Evolutionary conservation across 331 rosid genomes (phyloP).

Genomic region (Rhamnella rubrinervis): DNA sequence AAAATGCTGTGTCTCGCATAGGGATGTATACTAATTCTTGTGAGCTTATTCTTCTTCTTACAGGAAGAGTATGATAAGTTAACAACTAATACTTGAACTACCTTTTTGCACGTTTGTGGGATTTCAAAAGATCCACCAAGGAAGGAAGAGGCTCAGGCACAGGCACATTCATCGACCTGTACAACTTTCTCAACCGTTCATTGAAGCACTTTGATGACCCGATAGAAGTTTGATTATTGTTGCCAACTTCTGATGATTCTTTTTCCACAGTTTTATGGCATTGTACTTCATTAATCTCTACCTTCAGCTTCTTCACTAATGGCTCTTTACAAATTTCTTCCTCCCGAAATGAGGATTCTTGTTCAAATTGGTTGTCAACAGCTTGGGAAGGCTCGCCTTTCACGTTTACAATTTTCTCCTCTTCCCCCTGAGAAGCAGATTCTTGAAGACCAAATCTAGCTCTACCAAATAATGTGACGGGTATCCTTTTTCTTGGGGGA

Average conservation of each 20-base stretch:
- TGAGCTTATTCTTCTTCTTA: no score
- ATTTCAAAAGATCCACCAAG: conserved; percentile 54
- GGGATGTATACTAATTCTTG: no score
- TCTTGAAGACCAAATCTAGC: conserved; percentile 60
- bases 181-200: conserved; percentile 49
- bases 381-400: conserved; percentile 20
- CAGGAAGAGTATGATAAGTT: no score
- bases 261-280: conserved; percentile 29
- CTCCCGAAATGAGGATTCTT: neutral
- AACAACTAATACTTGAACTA: conserved; percentile 17
- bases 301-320: conserved; percentile 14
- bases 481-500: conserved; percentile 40
- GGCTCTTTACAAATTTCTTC: conserved; percentile 3
- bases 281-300: conserved; percentile 8
- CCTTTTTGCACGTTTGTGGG: conserved; percentile 60
- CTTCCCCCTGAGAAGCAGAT: conserved; percentile 31
- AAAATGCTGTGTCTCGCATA: no score
- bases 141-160: conserved; percentile 82
- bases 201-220: conserved; percentile 55
- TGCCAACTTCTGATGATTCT: conserved; percentile 27
- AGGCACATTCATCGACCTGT: conserved; percentile 67
- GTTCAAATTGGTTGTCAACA: conserved; percentile 1
- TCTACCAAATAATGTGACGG: conserved; percentile 73
- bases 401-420: conserved; percentile 22
- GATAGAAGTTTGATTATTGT: conserved; percentile 27